Evolutionary conservation across 2,329 filamentous ascomycete genomes (phyloP).

Genomic region (Fusarium vanettenii): DNA sequence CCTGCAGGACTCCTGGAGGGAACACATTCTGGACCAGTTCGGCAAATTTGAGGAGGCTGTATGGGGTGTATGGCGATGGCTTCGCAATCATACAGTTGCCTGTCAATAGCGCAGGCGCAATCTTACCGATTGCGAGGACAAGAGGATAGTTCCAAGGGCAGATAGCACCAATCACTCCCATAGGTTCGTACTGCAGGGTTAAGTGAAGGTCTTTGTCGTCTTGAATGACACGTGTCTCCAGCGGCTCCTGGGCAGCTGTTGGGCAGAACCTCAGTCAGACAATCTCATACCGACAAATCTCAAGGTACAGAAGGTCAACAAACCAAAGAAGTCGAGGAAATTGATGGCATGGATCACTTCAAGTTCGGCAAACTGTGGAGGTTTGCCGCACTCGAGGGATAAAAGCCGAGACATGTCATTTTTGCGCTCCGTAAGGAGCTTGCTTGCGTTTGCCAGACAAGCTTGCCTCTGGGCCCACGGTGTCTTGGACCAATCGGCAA

Average conservation of each 20-base stretch:
- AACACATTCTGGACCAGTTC: neutral
- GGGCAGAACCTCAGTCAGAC: neutral
- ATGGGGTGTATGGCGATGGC: neutral
- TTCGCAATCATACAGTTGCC: neutral
- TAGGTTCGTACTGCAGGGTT: neutral
- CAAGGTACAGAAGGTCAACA: neutral
- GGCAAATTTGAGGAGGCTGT: neutral
- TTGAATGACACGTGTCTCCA: neutral
- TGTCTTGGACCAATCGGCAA: neutral
- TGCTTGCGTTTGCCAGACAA: neutral
- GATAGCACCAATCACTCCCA: neutral
- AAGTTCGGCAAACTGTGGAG: neutral
- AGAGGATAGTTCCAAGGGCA: neutral
- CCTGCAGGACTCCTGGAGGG: neutral
- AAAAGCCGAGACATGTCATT: neutral
- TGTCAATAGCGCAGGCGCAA: neutral
- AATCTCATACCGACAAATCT: neutral
- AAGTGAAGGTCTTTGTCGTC: neutral
- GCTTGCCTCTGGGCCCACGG: neutral
- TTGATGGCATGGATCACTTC: neutral
- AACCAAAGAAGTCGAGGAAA: neutral
- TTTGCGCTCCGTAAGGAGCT: neutral
- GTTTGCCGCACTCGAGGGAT: neutral
- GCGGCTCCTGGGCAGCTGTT: neutral
- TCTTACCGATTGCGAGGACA: neutral